A percentile compares a stretch with the other conserved stretches of the same genome.
phyloP scores from a whole-genome alignment of 768 basidiomycete genomes.

The Tubosaeta brunneosetosa region DNA sequence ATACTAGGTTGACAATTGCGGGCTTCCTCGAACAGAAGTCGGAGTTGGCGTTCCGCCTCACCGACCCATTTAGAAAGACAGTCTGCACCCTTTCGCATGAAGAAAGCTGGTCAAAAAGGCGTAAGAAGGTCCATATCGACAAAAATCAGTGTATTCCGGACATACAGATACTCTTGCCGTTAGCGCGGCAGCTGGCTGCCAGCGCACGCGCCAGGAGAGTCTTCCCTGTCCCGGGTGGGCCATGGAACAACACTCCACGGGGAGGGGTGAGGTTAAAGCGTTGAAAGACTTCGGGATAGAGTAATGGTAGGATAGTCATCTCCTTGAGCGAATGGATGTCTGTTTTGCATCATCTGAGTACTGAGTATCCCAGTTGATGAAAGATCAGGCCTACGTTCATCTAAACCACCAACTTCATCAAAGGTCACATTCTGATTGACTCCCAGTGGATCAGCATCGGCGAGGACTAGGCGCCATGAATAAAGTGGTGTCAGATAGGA shows the following conservation, averaged over 20 bases:
- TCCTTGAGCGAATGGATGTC: constrained; percentile 97
- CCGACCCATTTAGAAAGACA: constrained; percentile 99
- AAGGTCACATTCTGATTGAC: constrained; percentile 93
- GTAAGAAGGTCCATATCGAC: background rate
- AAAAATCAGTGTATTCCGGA: constrained; percentile 8
- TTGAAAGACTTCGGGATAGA: constrained; percentile 97
- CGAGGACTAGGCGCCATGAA: constrained; percentile 52
- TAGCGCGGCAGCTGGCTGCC: constrained; percentile 84
- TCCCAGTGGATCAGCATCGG: constrained; percentile 93
- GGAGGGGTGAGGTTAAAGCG: constrained; percentile 92
- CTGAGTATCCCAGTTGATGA: background rate
- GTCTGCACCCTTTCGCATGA: constrained; percentile 99
- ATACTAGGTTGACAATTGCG: constrained; percentile 89
- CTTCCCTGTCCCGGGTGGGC: constrained; percentile 98
- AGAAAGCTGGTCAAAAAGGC: constrained; percentile 66
- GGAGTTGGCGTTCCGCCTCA: constrained; percentile 93
- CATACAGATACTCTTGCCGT: constrained; percentile 85
- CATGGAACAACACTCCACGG: constrained; percentile 94
- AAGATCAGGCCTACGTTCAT: constrained; percentile 63
- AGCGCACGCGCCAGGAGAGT: constrained; percentile 91
- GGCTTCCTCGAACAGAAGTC: constrained; percentile 95
- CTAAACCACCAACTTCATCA: constrained; percentile 93
- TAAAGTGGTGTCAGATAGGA: constrained; percentile 12
- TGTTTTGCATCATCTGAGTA: constrained; percentile 26
- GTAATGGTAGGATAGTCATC: constrained; percentile 92